phyloP scores from a whole-genome alignment of 139 green algal genomes.

The Coccomyxa sp. region DNA sequence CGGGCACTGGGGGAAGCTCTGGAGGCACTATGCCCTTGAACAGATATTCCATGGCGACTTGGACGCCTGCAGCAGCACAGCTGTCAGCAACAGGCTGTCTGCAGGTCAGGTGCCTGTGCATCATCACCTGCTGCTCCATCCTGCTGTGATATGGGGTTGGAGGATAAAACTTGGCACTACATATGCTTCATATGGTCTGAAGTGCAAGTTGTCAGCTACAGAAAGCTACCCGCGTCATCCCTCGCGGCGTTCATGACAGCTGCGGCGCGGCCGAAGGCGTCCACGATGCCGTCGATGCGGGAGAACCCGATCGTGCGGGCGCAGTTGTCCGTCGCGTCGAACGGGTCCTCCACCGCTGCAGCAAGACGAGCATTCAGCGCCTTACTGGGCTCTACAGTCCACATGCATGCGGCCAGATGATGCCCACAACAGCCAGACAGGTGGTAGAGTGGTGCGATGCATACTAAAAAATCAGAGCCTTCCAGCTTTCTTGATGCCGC shows the following conservation, averaged over 20 bases:
- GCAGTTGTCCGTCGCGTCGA: conserved; percentile 41
- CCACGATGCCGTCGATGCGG: neutral
- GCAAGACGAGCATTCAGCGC: neutral
- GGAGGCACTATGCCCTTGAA: too few relatives aligned
- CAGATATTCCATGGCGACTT: too few relatives aligned
- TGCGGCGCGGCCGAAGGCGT: neutral
- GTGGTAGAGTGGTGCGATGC: neutral
- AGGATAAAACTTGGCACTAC: too few relatives aligned
- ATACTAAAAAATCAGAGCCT: neutral
- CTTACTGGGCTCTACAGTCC: neutral
- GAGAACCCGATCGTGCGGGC: conserved; percentile 16
- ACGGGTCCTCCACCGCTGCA: conserved; percentile 30
- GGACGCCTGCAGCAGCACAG: too few relatives aligned
- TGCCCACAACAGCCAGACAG: neutral
- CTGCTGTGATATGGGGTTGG: too few relatives aligned
- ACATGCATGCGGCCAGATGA: neutral
- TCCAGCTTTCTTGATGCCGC: neutral
- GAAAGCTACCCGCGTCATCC: neutral
- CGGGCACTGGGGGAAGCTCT: too few relatives aligned
- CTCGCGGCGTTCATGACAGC: neutral
- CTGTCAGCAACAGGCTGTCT: too few relatives aligned
- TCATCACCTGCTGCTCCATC: too few relatives aligned
- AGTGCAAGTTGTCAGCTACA: neutral
- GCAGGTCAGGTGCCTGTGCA: too few relatives aligned
- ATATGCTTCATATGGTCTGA: neutral